A percentile compares a stretch with the other conserved stretches of the same genome.
Conservation (phyloP, 2,329 filamentous ascomycete species). For the Herpotrichia juniperi region DNA sequence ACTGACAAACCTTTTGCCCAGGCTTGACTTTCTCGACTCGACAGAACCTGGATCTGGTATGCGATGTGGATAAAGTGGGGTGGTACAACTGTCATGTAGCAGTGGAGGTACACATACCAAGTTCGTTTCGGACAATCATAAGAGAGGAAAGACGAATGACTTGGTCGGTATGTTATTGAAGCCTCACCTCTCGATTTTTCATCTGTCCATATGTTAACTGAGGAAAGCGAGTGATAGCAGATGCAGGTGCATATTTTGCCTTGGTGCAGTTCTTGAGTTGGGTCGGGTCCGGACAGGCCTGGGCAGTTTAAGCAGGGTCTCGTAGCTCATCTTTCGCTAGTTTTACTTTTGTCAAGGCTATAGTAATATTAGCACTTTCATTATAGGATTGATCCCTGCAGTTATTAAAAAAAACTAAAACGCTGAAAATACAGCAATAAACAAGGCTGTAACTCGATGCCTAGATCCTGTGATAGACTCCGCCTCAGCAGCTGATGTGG, state of each 20-base stretch:
- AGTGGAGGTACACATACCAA: conserved; percentile 10
- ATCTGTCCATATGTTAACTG: background rate
- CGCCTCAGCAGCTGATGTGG: too few species aligned
- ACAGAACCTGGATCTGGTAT: conserved; percentile 12
- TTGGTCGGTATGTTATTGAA: conserved; percentile 8
- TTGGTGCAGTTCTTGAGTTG: conserved; percentile 14
- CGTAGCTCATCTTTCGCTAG: too few species aligned
- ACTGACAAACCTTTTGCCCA: background rate
- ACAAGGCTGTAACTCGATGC: too few species aligned
- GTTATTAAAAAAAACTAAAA: too few species aligned
- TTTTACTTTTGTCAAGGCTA: too few species aligned
- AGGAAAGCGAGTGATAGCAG: conserved; percentile 8
- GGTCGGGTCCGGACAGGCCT: conserved; percentile 10
- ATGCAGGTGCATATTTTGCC: conserved; percentile 15
- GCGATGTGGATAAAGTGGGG: conserved; percentile 4
- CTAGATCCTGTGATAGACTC: too few species aligned
- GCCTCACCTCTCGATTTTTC: background rate
- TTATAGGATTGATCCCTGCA: too few species aligned
- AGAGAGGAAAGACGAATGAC: background rate
- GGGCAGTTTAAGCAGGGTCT: background rate
- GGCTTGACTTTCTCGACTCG: conserved; percentile 8
- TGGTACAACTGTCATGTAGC: conserved; percentile 13
- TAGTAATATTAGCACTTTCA: too few species aligned
- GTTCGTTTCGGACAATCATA: conserved; percentile 7
- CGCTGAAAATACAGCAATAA: too few species aligned